These are phyloP conservation scores for Kwoniella bestiolae DNA, from an alignment of 768 basidiomycete species.

Conservation along the genomic window DNA sequence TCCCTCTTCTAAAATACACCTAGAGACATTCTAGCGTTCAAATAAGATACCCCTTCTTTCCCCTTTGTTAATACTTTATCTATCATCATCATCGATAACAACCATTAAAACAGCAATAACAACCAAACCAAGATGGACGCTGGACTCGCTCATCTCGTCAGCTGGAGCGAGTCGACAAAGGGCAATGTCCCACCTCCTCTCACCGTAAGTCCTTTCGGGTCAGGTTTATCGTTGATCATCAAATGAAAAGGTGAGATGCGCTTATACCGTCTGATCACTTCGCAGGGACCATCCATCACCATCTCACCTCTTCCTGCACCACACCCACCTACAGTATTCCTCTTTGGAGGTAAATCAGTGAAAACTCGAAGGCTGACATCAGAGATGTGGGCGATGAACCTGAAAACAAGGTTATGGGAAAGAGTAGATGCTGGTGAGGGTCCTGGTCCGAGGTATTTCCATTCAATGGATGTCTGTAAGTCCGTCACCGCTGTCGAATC, in stretches of 20 bases:
- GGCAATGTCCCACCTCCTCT: conserved; percentile 53
- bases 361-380: conserved; percentile 84
- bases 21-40: too few species aligned
- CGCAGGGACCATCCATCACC: conserved; percentile 51
- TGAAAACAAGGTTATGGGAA: conserved; percentile 80
- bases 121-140: conserved; percentile 38
- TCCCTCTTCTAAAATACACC: conserved; percentile 5
- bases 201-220: conserved; percentile 40
- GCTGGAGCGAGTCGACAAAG: conserved; percentile 48
- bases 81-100: background rate
- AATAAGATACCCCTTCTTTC: background rate
- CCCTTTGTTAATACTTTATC: background rate
- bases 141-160: conserved; percentile 46
- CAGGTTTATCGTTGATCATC: too few species aligned
- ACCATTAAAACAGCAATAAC: background rate
- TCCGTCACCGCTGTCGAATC: conserved; percentile 3
- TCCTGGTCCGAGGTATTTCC: conserved; percentile 86
- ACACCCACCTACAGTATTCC: conserved; percentile 45
- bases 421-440: conserved; percentile 65
- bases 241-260: background rate
- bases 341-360: conserved; percentile 77
- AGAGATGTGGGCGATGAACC: conserved; percentile 87
- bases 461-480: conserved; percentile 77
- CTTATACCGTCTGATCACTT: background rate
- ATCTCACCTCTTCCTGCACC: conserved; percentile 43